Evolutionary conservation across 2,329 filamentous ascomycete species (phyloP), one percentile per base, ranked within the genome.

Genomic region (Didymella keratinophila): DNA sequence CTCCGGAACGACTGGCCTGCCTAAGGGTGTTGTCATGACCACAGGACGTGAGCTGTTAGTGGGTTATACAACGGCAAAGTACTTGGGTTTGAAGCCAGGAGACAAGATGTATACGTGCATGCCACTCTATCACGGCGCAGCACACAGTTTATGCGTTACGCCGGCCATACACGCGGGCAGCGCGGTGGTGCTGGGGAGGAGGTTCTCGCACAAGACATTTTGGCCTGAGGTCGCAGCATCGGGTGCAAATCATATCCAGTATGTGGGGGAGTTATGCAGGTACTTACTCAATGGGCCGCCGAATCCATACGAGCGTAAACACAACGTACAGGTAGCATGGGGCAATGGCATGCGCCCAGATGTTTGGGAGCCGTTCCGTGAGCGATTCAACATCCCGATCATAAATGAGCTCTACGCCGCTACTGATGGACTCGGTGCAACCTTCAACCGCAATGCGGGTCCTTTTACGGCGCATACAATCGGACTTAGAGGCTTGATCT

Each of bases 311-410:
- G 75, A 77, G 52, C 63, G 66, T 11, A 64, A 63, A 12, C 72
- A 78, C 54, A 73, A 69, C 18, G 74, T 75, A 2, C 45, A 70
- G 20, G 58, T 75, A 56, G 75, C 74, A 4, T 78, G 72, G 72
- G 76, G 77, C 12, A 79, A 79, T 48, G 77, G 77, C n/a, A 76
- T 79, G 73, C 60, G 77, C 12, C 74, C 76, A 12, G 77, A 79
- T 58, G 76, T 79, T 0, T 79, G 77, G 76, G 74, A 77, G 52
- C 67, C 65, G 0, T 79, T 79, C 55, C 70, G 75, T 18, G 63
- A 78, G 48, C 69, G 77, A 2, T 79, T 79, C 58, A 69, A 69
- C 14, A 77, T 79, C 37, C 71, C 73, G 4, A 63, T 72, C 18
- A 77, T 79, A 54, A 71, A 76, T 36, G 77, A 79, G 61, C 61